Percentiles rank a stretch among this genome's conserved stretches.
Evolutionary conservation across 768 basidiomycete genomes (phyloP).

Genomic region (Mycena haematopus): DNA sequence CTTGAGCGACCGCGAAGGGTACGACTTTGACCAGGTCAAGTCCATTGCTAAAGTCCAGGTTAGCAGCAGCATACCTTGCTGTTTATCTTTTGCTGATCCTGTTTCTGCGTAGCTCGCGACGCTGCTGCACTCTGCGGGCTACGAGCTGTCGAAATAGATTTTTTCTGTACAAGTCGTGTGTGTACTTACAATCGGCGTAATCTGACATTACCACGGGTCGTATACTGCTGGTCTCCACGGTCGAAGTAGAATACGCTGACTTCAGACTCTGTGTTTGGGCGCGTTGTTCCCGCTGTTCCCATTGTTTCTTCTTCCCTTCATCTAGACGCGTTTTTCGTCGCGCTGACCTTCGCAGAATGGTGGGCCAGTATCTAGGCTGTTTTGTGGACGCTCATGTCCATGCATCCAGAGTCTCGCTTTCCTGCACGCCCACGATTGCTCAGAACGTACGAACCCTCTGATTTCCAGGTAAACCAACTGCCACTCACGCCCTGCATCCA

Average conservation of each 20-base stretch:
- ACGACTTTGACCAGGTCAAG: slow-evolving; percentile 81
- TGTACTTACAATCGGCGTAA: slow-evolving; percentile 1
- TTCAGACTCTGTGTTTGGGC: no score
- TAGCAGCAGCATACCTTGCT: not conserved
- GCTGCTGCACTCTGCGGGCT: slow-evolving; percentile 73
- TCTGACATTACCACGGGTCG: not conserved
- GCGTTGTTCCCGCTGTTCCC: not conserved
- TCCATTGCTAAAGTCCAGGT: slow-evolving; percentile 91
- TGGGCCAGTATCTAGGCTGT: not conserved
- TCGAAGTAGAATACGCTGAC: no score
- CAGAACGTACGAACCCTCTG: slow-evolving; percentile 66
- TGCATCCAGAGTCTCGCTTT: slow-evolving; percentile 72
- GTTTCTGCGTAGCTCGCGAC: slow-evolving; percentile 64
- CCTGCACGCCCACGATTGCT: slow-evolving; percentile 72
- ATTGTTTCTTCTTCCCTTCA: not conserved
- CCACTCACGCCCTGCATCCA: slow-evolving; percentile 44
- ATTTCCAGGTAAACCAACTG: slow-evolving; percentile 23
- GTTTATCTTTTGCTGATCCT: not conserved
- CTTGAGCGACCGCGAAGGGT: slow-evolving; percentile 77
- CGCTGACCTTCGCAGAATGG: slow-evolving; percentile 5
- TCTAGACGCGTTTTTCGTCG: slow-evolving; percentile 8
- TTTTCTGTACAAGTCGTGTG: not conserved
- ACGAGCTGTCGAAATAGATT: slow-evolving; percentile 41
- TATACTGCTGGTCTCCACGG: no score
- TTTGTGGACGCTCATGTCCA: not conserved